phyloP scores from a whole-genome alignment of 225 moss, liverwort and hornwort genomes.

The Climacium dendroides region DNA sequence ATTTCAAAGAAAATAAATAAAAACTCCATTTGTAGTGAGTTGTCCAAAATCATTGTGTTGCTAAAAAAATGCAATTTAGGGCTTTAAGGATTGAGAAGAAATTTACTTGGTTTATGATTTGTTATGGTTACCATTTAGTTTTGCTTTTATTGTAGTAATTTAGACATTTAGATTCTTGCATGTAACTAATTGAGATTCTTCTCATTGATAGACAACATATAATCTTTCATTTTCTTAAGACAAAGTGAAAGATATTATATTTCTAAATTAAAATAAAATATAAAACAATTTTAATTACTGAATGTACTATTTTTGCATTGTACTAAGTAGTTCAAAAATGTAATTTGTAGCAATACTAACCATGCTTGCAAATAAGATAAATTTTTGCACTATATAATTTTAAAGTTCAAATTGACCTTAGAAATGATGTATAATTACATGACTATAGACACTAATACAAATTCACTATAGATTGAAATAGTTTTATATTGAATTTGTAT shows the following conservation, averaged over 20 bases:
- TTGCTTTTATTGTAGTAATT: background rate
- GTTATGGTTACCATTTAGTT: background rate
- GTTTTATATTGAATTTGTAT: background rate
- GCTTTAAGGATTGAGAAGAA: too few relatives aligned
- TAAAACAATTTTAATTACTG: background rate
- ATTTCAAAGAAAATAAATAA: too few relatives aligned
- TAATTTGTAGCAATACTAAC: background rate
- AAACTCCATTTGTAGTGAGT: too few relatives aligned
- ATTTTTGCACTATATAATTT: background rate
- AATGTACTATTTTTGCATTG: background rate
- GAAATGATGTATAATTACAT: background rate
- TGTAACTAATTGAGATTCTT: background rate
- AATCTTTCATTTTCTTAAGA: too few relatives aligned
- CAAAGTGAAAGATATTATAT: too few relatives aligned
- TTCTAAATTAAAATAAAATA: too few relatives aligned
- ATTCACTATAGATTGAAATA: background rate
- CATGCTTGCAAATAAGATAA: background rate
- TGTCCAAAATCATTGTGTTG: too few relatives aligned
- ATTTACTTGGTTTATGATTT: background rate
- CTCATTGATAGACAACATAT: background rate
- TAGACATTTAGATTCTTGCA: background rate
- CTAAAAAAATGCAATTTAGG: too few relatives aligned
- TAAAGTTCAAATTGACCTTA: background rate
- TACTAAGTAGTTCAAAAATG: background rate
- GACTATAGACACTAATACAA: background rate